These are phyloP conservation scores for Citrullus amarus DNA, from an alignment of 306 rosid species.

Conservation along the genomic window DNA sequence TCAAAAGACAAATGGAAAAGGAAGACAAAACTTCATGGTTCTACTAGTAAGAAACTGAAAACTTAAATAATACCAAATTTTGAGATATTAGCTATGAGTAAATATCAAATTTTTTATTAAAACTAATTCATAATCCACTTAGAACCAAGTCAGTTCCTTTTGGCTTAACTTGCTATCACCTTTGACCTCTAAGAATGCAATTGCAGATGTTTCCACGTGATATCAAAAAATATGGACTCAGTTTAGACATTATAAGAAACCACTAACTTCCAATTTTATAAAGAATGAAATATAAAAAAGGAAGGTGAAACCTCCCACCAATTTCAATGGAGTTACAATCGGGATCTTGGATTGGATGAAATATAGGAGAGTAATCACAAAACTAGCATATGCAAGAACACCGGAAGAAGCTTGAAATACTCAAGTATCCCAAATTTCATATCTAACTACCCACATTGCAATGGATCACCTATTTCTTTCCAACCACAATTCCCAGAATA, in stretches of 20 bases:
- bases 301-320: neutral
- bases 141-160: neutral
- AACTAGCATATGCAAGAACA: neutral
- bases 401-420: neutral
- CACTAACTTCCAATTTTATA: neutral
- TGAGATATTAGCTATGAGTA: neutral
- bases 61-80: neutral
- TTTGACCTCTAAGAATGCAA: neutral
- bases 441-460: neutral
- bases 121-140: neutral
- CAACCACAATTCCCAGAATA: neutral
- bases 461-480: neutral
- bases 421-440: neutral
- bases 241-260: neutral
- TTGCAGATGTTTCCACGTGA: neutral
- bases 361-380: neutral
- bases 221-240: neutral
- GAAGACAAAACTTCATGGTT: constrained; percentile 1
- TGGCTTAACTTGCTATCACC: neutral
- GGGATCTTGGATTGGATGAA: neutral
- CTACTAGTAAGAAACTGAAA: neutral
- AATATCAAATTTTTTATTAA: neutral
- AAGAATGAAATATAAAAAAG: neutral
- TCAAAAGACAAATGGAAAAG: constrained; percentile 1
- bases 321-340: neutral